These are phyloP conservation scores for Globisporangium nodosum DNA, from an alignment of 352 stramenopile genomes.

Conservation along the genomic window DNA sequence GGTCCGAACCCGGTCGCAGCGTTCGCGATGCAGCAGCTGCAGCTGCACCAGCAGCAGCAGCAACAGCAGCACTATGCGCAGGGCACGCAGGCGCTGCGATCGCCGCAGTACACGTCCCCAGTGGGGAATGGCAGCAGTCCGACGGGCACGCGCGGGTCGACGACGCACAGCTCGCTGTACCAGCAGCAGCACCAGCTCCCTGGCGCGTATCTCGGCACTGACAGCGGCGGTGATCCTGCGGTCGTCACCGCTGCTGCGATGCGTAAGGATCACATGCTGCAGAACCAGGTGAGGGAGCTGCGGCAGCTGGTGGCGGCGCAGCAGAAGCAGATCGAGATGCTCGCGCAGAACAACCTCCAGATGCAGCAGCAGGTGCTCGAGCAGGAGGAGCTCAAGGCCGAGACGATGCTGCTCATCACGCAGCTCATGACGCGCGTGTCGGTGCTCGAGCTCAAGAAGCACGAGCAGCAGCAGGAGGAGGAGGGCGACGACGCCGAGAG, in stretches of 20 bases:
- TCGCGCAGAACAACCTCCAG: slow-evolving; percentile 68
- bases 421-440: slow-evolving; percentile 84
- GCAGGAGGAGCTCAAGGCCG: slow-evolving; percentile 75
- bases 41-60: slow-evolving; percentile 16
- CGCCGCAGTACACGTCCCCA: slow-evolving; percentile 3
- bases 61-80: slow-evolving; percentile 17
- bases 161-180: slow-evolving; percentile 2
- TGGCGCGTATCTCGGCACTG: background rate
- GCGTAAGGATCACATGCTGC: slow-evolving; percentile 5
- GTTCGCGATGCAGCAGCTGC: slow-evolving; percentile 25
- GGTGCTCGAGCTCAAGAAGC: slow-evolving; percentile 58
- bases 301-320: slow-evolving; percentile 43
- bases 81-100: slow-evolving; percentile 7
- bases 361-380: slow-evolving; percentile 79
- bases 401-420: slow-evolving; percentile 81
- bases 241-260: background rate
- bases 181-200: background rate
- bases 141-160: slow-evolving; percentile 9
- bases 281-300: slow-evolving; percentile 47
- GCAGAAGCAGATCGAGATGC: slow-evolving; percentile 68
- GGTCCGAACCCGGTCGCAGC: slow-evolving; percentile 20
- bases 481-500: slow-evolving; percentile 24
- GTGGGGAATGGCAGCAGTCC: slow-evolving; percentile 4
- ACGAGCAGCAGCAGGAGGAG: slow-evolving; percentile 17
- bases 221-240: background rate